Evolutionary conservation across 208 protist species (phyloP).

Genomic region (Trypanosoma lewisi): DNA sequence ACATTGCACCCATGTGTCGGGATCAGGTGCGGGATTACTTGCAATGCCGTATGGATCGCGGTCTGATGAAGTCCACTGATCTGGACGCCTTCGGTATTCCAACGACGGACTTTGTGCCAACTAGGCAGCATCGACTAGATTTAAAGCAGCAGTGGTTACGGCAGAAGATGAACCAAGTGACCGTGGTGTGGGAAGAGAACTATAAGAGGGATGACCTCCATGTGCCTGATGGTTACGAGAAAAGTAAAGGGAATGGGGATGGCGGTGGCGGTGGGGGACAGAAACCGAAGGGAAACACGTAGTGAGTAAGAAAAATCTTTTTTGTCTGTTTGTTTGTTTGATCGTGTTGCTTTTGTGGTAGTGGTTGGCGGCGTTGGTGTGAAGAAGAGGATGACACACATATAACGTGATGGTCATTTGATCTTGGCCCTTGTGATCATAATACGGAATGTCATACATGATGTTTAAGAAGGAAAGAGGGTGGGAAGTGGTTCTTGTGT

Average conservation of each 20-base stretch:
- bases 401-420: too few species aligned
- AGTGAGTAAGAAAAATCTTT: background rate
- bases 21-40: constrained; percentile 75
- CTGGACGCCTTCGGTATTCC: constrained; percentile 73
- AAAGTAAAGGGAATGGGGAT: constrained; percentile 21
- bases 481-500: background rate
- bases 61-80: constrained; percentile 83
- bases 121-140: constrained; percentile 69
- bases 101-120: constrained; percentile 79
- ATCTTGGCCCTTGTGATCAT: too few species aligned
- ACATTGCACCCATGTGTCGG: constrained; percentile 83
- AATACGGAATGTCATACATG: too few species aligned
- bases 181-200: constrained; percentile 66
- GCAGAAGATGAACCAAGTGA: constrained; percentile 79
- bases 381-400: too few species aligned
- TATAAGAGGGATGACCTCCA: constrained; percentile 70
- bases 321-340: constrained; percentile 12
- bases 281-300: background rate
- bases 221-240: constrained; percentile 69
- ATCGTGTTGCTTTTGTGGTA: background rate
- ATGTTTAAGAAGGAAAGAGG: background rate
- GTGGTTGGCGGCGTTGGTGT: too few species aligned
- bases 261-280: constrained; percentile 6
- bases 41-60: constrained; percentile 83
- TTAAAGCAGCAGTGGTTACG: constrained; percentile 70